Evolutionary conservation across 1,139 yeast genomes (phyloP).

Genomic region (Protomyces arabidopsidicola): DNA sequence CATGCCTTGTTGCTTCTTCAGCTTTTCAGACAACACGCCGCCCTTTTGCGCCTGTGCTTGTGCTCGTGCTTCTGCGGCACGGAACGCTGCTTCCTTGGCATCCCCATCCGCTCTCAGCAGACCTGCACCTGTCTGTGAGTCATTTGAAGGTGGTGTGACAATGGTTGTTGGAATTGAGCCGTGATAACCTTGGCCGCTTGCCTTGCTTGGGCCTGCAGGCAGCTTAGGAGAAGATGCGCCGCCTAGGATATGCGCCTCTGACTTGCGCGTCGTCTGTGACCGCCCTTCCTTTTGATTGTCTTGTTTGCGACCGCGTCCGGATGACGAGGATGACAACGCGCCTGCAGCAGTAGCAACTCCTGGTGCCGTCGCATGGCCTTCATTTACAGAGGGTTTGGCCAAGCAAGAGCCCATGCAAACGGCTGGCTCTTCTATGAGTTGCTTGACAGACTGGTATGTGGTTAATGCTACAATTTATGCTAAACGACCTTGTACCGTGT

Average conservation of each 20-base stretch:
- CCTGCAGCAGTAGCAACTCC: neutral
- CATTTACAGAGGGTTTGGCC: neutral
- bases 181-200: neutral
- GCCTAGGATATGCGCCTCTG: neutral
- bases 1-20: neutral
- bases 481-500: conserved; percentile 23
- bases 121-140: neutral
- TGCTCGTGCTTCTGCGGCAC: neutral
- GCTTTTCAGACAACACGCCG: neutral
- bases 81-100: neutral
- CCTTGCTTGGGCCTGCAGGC: neutral
- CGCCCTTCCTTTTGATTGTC: neutral
- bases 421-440: neutral
- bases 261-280: neutral
- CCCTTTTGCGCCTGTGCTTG: neutral
- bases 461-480: neutral
- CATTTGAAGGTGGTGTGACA: neutral
- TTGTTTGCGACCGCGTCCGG: neutral
- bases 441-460: neutral
- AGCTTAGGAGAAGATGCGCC: neutral
- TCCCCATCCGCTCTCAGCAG: neutral
- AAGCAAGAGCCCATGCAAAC: neutral
- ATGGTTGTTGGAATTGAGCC: neutral
- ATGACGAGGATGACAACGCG: neutral
- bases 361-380: neutral